Conservation (phyloP, 106 monocot species). For the Dendrobium officinale region DNA sequence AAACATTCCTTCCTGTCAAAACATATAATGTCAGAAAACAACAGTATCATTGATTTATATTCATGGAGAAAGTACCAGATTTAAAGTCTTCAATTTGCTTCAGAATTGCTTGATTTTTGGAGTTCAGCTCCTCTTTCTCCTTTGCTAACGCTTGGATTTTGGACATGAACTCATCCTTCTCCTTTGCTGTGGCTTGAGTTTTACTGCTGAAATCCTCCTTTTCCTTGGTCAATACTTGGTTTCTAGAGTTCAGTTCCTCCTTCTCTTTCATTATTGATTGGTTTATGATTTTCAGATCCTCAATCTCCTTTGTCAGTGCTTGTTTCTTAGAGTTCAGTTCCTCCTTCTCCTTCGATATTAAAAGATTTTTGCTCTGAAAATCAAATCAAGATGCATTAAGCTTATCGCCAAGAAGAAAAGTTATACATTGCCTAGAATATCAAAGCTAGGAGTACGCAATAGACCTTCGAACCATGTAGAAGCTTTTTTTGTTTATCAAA, state of each 20-base stretch:
- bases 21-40: conserved; percentile 7
- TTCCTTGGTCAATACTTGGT: neutral
- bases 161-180: conserved; percentile 18
- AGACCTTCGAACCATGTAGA: conserved; percentile 35
- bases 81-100: conserved; percentile 79
- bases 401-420: neutral
- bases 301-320: conserved; percentile 61
- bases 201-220: conserved; percentile 27
- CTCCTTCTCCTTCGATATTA: conserved; percentile 57
- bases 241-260: conserved; percentile 17
- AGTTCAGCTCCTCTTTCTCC: conserved; percentile 67
- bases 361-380: conserved; percentile 51
- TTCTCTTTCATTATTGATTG: conserved; percentile 60
- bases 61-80: conserved; percentile 40
- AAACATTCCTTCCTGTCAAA: conserved; percentile 43
- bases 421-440: neutral
- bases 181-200: conserved; percentile 18
- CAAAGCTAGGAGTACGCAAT: neutral
- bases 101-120: conserved; percentile 61
- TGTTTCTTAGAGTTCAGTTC: conserved; percentile 60
- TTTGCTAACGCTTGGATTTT: conserved; percentile 39
- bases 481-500: conserved; percentile 51
- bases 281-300: conserved; percentile 45
- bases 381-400: conserved; percentile 7
- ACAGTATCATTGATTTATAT: neutral